Evolutionary conservation across 164 flowering plant genomes (phyloP).

Genomic region (Berberis vulgaris): DNA sequence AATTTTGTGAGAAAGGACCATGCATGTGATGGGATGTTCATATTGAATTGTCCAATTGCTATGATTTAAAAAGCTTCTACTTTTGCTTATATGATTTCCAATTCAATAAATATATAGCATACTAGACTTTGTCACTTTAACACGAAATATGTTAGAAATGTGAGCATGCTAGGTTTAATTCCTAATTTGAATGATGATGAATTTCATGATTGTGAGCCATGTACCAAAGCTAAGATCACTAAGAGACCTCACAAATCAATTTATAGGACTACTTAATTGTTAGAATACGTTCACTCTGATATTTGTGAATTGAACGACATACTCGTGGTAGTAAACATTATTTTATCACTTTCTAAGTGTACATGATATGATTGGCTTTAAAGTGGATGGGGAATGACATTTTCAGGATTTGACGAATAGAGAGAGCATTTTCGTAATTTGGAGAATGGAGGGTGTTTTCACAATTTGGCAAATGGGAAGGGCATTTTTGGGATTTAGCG

Average conservation of each 20-base stretch:
- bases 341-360: not conserved
- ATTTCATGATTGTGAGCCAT: constrained; percentile 8
- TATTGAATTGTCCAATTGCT: not conserved
- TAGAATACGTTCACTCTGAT: constrained; percentile 6
- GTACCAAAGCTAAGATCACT: constrained; percentile 3
- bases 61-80: constrained; percentile 1
- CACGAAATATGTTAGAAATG: not conserved
- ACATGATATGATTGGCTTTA: too few species aligned
- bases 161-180: constrained; percentile 9
- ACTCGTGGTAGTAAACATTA: constrained; percentile 8
- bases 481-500: too few species aligned
- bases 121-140: constrained; percentile 9
- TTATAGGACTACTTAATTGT: not conserved
- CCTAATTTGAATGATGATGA: not conserved
- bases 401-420: too few species aligned
- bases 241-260: constrained; percentile 3
- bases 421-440: too few species aligned
- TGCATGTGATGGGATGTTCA: constrained; percentile 6
- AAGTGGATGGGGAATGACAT: too few species aligned
- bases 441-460: too few species aligned
- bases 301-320: constrained; percentile 9
- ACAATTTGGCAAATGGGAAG: too few species aligned
- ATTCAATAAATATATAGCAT: constrained; percentile 7
- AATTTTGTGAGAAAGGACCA: constrained; percentile 10
- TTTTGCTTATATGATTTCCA: constrained; percentile 1